Evolutionary conservation across 2,329 filamentous ascomycete genomes (phyloP), one percentile per base, ranked within the genome.

Genomic region (Alternaria postmessia): DNA sequence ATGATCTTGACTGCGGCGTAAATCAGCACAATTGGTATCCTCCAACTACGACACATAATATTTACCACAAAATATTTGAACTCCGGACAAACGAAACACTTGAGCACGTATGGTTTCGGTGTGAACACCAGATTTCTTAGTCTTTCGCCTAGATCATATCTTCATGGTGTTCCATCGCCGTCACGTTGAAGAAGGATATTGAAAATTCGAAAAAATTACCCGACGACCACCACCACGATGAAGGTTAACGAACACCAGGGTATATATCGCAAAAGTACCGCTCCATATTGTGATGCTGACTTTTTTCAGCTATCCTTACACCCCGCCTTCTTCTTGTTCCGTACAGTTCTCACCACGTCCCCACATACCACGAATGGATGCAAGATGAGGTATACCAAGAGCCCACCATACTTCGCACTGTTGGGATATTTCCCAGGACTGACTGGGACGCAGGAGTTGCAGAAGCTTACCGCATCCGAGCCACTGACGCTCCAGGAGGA

Each of bases 331-430:
- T 96, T 18, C 85, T 98, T 9, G 93, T 97, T 9, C 94, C 94
- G 0, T 97, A 97, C 79, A 89, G 90, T 64, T 80, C 84, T 38
- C 90, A 89, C 73, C 94, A 97, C 81, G 94, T 98, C 24, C 84
- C 85, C 16, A 88, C 85, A 38, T 97, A 97, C 76, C 92, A 97
- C 75, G 81, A 84, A 72, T 98, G 94, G 94, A 97, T 98, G 94
- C 86, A 94, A 82, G 89, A 95, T 71, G 85, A 89, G 52, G 90
- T 85, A 42, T 16, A 20, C 38, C 11, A 41, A 77, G 38, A 68
- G 26, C 28, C 38, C 16, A 26, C 8, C 24, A 16, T 11, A 42
- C 36, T 20, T n/a, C 18, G 12, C 36, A 28, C 18, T 49, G 43
- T 30, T 12, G 20, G 0, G 20, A 38, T 12, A 1, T 6, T 5